Percentiles rank a stretch among this genome's conserved stretches.
phyloP scores from a whole-genome alignment of 148 eudicot species.

The Vaccinium darrowii region DNA sequence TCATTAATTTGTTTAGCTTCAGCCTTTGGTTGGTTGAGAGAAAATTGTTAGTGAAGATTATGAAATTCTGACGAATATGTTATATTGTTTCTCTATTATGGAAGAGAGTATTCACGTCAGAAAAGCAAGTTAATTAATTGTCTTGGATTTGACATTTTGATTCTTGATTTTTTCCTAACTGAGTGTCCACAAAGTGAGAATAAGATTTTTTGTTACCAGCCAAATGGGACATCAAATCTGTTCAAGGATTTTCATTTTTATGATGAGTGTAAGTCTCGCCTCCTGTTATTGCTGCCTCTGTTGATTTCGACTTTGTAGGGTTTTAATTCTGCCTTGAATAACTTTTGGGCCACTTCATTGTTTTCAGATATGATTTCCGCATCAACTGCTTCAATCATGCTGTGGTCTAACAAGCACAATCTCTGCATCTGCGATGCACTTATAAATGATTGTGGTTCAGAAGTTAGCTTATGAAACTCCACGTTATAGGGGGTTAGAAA shows the following conservation, averaged over 20 bases:
- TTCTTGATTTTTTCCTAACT: not conserved
- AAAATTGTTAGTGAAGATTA: not conserved
- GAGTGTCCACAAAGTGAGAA: not conserved
- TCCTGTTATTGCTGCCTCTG: not conserved
- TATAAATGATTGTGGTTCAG: not conserved
- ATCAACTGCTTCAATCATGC: conserved; percentile 1
- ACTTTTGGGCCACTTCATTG: not conserved
- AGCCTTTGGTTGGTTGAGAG: conserved; percentile 13
- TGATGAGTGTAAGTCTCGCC: not conserved
- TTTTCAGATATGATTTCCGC: not conserved
- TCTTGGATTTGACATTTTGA: not conserved
- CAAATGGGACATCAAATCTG: not conserved
- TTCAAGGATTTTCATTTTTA: not conserved
- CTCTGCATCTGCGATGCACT: not conserved
- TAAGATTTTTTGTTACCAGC: not conserved
- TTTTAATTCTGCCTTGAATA: not conserved
- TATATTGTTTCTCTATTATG: not conserved
- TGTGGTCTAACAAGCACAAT: not conserved
- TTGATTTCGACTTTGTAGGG: not conserved
- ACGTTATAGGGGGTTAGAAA: not conserved
- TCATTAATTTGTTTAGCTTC: not conserved
- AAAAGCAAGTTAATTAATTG: not conserved
- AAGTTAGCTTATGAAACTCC: conserved; percentile 1
- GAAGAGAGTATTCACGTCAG: not conserved
- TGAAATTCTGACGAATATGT: conserved; percentile 1